Percentiles rank a stretch among this genome's conserved stretches.
Evolutionary conservation across 2,329 filamentous ascomycete genomes (phyloP).

Genomic region (Colletotrichum sp.): DNA sequence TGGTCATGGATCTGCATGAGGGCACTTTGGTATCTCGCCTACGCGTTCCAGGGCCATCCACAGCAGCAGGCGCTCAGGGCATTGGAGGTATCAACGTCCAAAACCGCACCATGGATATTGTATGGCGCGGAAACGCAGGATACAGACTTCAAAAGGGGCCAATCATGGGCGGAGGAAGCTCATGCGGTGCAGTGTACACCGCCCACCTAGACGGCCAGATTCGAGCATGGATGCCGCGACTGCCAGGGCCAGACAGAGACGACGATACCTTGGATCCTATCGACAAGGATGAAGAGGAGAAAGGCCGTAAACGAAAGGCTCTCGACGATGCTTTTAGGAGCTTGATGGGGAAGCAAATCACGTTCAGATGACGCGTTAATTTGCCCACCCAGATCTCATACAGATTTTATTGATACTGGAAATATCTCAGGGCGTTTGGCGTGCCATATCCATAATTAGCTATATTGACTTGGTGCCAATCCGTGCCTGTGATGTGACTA

Average conservation of each 20-base stretch:
- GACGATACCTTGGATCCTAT: constrained; percentile 46
- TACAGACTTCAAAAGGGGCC: constrained; percentile 60
- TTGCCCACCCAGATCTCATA: background rate
- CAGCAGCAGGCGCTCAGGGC: constrained; percentile 49
- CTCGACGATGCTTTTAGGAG: constrained; percentile 82
- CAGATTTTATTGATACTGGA: background rate
- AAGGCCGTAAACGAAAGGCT: constrained; percentile 73
- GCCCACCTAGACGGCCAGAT: constrained; percentile 86
- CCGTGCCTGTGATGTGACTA: background rate
- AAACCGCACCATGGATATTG: constrained; percentile 75
- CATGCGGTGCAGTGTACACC: constrained; percentile 71
- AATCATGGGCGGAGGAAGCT: constrained; percentile 63
- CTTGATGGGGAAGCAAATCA: constrained; percentile 75
- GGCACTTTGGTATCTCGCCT: constrained; percentile 76
- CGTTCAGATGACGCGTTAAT: constrained; percentile 47
- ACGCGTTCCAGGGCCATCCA: constrained; percentile 63
- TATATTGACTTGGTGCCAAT: background rate
- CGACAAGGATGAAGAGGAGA: constrained; percentile 48
- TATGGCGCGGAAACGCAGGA: constrained; percentile 72
- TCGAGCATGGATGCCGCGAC: constrained; percentile 73
- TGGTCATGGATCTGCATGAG: constrained; percentile 80
- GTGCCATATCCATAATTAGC: background rate
- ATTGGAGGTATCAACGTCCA: constrained; percentile 62
- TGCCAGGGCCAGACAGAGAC: constrained; percentile 55
- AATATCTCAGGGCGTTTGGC: background rate